Conservation (phyloP, 257 asterid species). For the Vinca minor region DNA sequence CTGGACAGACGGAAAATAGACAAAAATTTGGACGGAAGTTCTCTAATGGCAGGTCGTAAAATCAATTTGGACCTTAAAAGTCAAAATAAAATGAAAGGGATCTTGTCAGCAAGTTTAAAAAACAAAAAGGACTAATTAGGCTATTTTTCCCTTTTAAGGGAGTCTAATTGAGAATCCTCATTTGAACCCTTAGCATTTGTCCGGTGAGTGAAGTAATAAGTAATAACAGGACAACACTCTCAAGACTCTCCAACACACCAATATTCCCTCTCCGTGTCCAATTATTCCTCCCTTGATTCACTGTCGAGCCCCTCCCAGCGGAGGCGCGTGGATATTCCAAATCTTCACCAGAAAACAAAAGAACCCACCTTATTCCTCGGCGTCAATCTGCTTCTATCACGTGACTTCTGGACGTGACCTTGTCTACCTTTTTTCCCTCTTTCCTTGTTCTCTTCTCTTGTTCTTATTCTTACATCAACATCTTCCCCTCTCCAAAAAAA, state of each 20-base stretch:
- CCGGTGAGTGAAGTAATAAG: slow-evolving; percentile 1
- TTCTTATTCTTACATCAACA: slow-evolving; percentile 1
- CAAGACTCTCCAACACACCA: no score
- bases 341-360: slow-evolving; percentile 12
- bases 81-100: no score
- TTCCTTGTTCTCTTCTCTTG: slow-evolving; percentile 18
- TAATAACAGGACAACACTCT: slow-evolving; percentile 24
- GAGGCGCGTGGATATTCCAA: slow-evolving; percentile 15
- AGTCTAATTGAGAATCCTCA: background rate
- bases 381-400: slow-evolving; percentile 45
- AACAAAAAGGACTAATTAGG: no score
- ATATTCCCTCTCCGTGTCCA: slow-evolving; percentile 80
- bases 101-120: no score
- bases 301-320: slow-evolving; percentile 27
- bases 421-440: slow-evolving; percentile 13
- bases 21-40: no score
- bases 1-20: no score
- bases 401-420: slow-evolving; percentile 47
- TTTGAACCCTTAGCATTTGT: slow-evolving; percentile 16
- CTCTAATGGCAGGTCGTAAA: no score
- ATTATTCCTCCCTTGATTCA: slow-evolving; percentile 39
- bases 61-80: no score
- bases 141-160: no score
- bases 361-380: slow-evolving; percentile 48
- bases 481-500: no score